Conservation (phyloP, 306 rosid species). For the Quercus suber region DNA sequence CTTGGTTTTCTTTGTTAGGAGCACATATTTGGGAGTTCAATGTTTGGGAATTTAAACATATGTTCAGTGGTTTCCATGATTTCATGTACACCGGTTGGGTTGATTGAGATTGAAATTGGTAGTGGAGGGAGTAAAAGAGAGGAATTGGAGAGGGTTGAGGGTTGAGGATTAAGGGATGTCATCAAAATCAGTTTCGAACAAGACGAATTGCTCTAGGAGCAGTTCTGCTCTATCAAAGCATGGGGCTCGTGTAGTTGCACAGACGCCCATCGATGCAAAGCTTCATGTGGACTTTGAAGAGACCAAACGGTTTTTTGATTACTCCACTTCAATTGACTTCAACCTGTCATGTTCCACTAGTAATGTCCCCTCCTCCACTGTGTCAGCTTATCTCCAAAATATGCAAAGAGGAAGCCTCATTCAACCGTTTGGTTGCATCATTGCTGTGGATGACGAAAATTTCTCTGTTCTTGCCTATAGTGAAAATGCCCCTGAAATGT, state of each 20-base stretch:
- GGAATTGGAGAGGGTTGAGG: slow-evolving; percentile 1
- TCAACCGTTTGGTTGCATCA: slow-evolving; percentile 48
- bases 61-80: background rate
- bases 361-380: slow-evolving; percentile 32
- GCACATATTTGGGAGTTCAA: background rate
- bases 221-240: slow-evolving; percentile 25
- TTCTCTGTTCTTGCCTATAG: slow-evolving; percentile 41
- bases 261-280: slow-evolving; percentile 42
- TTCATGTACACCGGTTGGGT: background rate
- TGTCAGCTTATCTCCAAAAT: slow-evolving; percentile 38
- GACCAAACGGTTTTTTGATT: slow-evolving; percentile 20
- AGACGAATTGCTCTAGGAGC: slow-evolving; percentile 26
- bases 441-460: slow-evolving; percentile 33
- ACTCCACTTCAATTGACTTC: slow-evolving; percentile 31
- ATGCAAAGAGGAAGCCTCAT: slow-evolving; percentile 41
- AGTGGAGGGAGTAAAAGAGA: background rate
- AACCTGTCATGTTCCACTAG: slow-evolving; percentile 31
- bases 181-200: slow-evolving; percentile 24
- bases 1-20: background rate
- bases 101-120: slow-evolving; percentile 17
- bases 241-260: slow-evolving; percentile 27
- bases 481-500: slow-evolving; percentile 44
- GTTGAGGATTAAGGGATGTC: slow-evolving; percentile 26
- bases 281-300: slow-evolving; percentile 34
- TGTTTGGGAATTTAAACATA: background rate